Evolutionary conservation across 2,329 filamentous ascomycete species (phyloP), one percentile per base, ranked within the genome.

Genomic region (Fusarium sp.): DNA sequence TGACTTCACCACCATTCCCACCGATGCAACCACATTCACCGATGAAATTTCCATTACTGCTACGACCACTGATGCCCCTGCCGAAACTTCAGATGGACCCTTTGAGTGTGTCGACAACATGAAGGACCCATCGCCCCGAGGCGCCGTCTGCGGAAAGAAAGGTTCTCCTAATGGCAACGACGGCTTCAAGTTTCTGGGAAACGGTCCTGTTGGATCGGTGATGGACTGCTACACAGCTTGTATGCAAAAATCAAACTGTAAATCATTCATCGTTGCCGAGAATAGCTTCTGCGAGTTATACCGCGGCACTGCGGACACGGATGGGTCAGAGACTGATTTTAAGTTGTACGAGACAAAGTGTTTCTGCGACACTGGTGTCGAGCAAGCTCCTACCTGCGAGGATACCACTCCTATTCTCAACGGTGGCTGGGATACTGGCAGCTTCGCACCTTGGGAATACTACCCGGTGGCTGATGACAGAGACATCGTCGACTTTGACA

Each of bases 311-410:
- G 2, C 49, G 14, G 0, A 22, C 0, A 15, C n/a, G 11, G 36
- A 31, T 7, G n/a, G 18, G 9, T 1, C 7, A 17, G 10, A 2
- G 14, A 28, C n/a, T 2, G 2, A 3, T 1, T 7, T 33, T 11
- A 14, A 7, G 18, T 26, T 0, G 0, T 63, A 64, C 7, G 44
- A 57, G 10, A 48, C 33, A 1, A 5, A 28, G 28, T 64, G 61
- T 26, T 64, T 64, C 31, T 64, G 58, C 7, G 50, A 64, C 1
- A 64, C 58, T 0, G 50, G n/a, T 0, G n/a, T 63, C n/a, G 24
- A 49, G 0, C 43, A 42, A 4, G 58, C 38, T 1, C 60, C 60
- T 0, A 63, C 43, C 4, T 65, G 62, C 28, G 38, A 38, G 1
- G 54, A 51, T 7, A n/a, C 6, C 2, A 36, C 5, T 3, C 24